Percentiles rank a stretch among this genome's conserved stretches.
phyloP scores from a whole-genome alignment of 345 rosid species.

The Brassica napus region Da-Ae NC_063449.1:26820501-26821000 shows the following conservation, averaged over 20 bases:
- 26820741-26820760: not conserved
- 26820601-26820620: not conserved
- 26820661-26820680: not conserved
- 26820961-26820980: too few species aligned
- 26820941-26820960: too few species aligned
- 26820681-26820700: not conserved
- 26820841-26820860: not conserved
- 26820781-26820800: not conserved
- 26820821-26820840: not conserved
- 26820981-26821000: too few species aligned
- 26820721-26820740: not conserved
- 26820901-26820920: too few species aligned
- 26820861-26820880: not conserved
- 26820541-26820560: not conserved
- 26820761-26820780: not conserved
- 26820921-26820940: too few species aligned
- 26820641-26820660: not conserved
- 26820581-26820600: constrained; percentile 8
- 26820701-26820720: not conserved
- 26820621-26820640: not conserved
- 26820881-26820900: not conserved
- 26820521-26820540: constrained; percentile 2
- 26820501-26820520: not conserved
- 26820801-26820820: not conserved
- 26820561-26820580: not conserved